Evolutionary conservation across 306 rosid species (phyloP), one percentile per base, ranked within the genome.

Genomic region (Citrullus mucosospermus): DNA sequence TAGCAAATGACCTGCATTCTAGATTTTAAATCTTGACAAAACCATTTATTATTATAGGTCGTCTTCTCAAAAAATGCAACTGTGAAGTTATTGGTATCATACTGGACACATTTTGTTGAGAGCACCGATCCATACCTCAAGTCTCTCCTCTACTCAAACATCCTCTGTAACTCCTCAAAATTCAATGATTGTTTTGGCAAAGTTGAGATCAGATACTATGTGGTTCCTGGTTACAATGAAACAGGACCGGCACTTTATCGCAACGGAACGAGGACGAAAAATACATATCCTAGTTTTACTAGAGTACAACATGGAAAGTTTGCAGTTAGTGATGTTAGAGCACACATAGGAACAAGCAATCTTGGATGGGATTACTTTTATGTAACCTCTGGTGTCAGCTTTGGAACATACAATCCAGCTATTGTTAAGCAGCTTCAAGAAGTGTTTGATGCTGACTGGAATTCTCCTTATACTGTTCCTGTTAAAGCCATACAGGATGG

Each of bases 251-350:
- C 97, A 44, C 73, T 59, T 41, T 60, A 79, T 77, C 22, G 73
- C 1, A 72, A 44, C 44, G 91, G 87, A 59, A 82, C 77, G 18
- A 85, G 87, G 61, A 90, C 97, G 16, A 87, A 89, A 79, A 92
- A 94, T 22, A 16, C 58, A 44, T 94, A 90, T 83, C 98, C 98
- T 22, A 88, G 82, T 81, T 94, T 73, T 75, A 84, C 86, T 10
- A 86, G 97, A 82, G 98, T 94, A 22, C 91, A 94, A 80, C 98
- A 94, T 77, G 98, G 96, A 44, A 95, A 95, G 82, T 95, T 89
- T 83, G 96, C 91, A 54, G 93, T 89, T 34, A 92, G 96, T 17
- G 84, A 92, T 66, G 86, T 81, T 39, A 86, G 96, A 76, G 97
- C 98, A 4, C 92, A 95, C 68, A 85, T 95, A 75, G 94, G 96